Evolutionary conservation across 306 rosid species (phyloP).

Genomic region (Cucurbita moschata): DNA sequence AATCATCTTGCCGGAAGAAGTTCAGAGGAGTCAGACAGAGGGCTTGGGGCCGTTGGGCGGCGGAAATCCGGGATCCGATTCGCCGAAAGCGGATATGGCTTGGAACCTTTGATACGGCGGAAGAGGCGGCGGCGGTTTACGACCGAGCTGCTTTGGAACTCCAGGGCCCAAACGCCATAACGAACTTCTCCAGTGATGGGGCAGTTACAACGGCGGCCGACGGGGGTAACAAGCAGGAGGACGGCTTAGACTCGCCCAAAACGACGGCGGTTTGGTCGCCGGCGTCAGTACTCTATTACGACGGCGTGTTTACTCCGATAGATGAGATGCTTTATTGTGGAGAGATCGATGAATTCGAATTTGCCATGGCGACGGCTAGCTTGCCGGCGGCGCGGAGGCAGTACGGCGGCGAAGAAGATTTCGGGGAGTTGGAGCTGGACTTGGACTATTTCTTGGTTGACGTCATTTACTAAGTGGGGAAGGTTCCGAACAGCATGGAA

Average conservation of each 20-base stretch:
- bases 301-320: not conserved
- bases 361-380: constrained; percentile 27
- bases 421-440: constrained; percentile 73
- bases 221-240: not conserved
- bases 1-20: constrained; percentile 9
- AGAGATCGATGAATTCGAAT: constrained; percentile 25
- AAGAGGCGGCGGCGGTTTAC: constrained; percentile 64
- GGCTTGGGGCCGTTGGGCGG: constrained; percentile 88
- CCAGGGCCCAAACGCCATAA: constrained; percentile 49
- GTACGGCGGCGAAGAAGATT: constrained; percentile 30
- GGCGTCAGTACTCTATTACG: constrained; percentile 40
- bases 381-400: constrained; percentile 25
- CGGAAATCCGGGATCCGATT: constrained; percentile 71
- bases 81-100: constrained; percentile 59
- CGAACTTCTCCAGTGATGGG: constrained; percentile 34
- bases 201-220: not conserved
- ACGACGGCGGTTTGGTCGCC: constrained; percentile 27
- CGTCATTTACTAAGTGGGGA: constrained; percentile 16
- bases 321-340: constrained; percentile 20
- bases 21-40: constrained; percentile 64
- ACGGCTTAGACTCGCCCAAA: not conserved
- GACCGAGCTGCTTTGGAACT: constrained; percentile 53
- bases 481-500: not conserved
- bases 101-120: constrained; percentile 72
- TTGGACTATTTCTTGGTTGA: constrained; percentile 35